Conservation (phyloP, 345 rosid genomes). For the Aquilaria malaccensis region DNA sequence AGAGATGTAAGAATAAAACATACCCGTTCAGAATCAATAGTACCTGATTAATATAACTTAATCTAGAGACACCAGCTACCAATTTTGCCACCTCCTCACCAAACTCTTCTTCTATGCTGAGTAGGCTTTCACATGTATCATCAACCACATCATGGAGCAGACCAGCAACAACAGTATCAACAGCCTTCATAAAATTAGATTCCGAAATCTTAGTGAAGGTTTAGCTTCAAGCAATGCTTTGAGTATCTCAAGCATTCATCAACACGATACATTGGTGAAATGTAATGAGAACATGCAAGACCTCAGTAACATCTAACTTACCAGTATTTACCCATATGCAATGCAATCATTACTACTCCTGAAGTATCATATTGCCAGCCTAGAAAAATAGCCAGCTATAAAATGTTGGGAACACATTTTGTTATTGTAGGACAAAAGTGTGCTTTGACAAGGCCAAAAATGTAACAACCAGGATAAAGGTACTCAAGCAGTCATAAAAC, state of each 20-base stretch:
- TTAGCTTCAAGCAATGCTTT: neutral
- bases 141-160: constrained; percentile 65
- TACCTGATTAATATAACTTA: constrained; percentile 71
- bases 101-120: constrained; percentile 43
- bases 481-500: too few relatives aligned
- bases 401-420: too few relatives aligned
- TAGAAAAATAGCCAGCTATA: too few relatives aligned
- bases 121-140: constrained; percentile 45
- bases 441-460: too few relatives aligned
- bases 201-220: constrained; percentile 8
- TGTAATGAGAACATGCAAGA: neutral
- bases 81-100: constrained; percentile 59
- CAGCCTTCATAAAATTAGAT: constrained; percentile 33
- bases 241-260: neutral
- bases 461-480: too few relatives aligned
- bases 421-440: too few relatives aligned
- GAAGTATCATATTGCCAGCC: too few relatives aligned
- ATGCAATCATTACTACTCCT: too few relatives aligned
- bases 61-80: constrained; percentile 62
- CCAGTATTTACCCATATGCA: too few relatives aligned
- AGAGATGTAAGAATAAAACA: constrained; percentile 4
- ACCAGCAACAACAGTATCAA: constrained; percentile 65
- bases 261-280: neutral
- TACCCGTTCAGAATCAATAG: neutral
- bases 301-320: too few relatives aligned